phyloP scores from a whole-genome alignment of 2,329 filamentous ascomycete genomes.

The Fonsecaea pedrosoi region DNA sequence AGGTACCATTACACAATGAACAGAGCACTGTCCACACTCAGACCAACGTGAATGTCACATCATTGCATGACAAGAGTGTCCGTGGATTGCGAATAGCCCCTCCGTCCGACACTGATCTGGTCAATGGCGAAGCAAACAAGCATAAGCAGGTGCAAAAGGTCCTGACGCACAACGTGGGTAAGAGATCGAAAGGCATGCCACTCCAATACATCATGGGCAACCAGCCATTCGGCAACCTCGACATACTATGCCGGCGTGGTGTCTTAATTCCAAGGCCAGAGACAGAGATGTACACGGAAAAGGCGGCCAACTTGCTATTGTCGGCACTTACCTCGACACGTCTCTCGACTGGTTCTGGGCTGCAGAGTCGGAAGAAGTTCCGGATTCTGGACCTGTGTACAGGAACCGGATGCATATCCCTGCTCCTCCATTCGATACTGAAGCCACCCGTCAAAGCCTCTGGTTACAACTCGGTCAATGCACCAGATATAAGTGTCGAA shows the following conservation, averaged over 20 bases:
- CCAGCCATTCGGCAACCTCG: constrained; percentile 84
- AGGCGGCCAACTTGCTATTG: constrained; percentile 23
- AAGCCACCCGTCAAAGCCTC: constrained; percentile 20
- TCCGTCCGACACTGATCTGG: not conserved
- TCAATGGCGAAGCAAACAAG: not conserved
- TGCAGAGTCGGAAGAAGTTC: constrained; percentile 47
- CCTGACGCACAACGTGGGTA: constrained; percentile 44
- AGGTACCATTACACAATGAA: not conserved
- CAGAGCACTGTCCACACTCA: not conserved
- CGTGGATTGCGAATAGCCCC: not conserved
- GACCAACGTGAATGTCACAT: not conserved
- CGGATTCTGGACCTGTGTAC: constrained; percentile 85
- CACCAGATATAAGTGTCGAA: constrained; percentile 47
- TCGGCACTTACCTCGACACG: not conserved
- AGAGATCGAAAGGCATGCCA: constrained; percentile 69
- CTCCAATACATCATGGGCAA: constrained; percentile 88
- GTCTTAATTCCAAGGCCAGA: constrained; percentile 81
- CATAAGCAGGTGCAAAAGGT: constrained; percentile 7
- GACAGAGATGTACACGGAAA: constrained; percentile 39
- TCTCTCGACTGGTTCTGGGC: not conserved
- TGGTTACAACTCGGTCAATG: not conserved
- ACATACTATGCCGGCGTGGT: constrained; percentile 75
- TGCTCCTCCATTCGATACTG: constrained; percentile 73
- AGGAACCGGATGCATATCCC: constrained; percentile 86
- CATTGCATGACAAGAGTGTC: not conserved